Evolutionary conservation across 164 flowering plant species (phyloP).

Genomic region (Dillenia suffruticosa): DNA sequence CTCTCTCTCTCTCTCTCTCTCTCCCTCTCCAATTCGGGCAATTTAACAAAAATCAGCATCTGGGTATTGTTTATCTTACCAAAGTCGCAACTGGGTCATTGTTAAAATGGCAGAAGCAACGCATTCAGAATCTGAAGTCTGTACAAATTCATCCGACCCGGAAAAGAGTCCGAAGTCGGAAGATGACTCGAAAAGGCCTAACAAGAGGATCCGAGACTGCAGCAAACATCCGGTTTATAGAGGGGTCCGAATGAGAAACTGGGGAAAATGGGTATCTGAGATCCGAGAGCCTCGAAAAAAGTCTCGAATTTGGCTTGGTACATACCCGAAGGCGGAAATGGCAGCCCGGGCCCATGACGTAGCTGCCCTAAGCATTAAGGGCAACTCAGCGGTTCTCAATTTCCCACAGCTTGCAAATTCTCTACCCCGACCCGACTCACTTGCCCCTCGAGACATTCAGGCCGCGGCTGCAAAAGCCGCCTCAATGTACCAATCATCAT

Average conservation of each 20-base stretch:
- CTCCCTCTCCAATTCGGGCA: too few relatives aligned
- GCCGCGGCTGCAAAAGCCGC: conserved; percentile 80
- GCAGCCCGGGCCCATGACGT: conserved; percentile 91
- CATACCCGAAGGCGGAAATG: conserved; percentile 76
- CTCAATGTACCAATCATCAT: conserved; percentile 34
- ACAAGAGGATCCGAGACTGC: conserved; percentile 26
- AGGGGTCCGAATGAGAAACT: conserved; percentile 75
- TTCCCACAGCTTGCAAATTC: conserved; percentile 59
- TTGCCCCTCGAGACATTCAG: conserved; percentile 58
- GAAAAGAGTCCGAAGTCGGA: conserved; percentile 1
- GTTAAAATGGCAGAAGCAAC: too few relatives aligned
- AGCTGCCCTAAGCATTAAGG: conserved; percentile 71
- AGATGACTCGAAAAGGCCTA: neutral
- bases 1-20: too few relatives aligned
- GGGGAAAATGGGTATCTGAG: conserved; percentile 97
- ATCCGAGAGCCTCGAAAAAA: conserved; percentile 87
- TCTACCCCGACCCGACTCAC: conserved; percentile 58
- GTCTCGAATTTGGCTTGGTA: conserved; percentile 88
- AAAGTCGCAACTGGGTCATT: too few relatives aligned
- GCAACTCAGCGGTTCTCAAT: conserved; percentile 60
- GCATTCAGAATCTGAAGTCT: too few relatives aligned
- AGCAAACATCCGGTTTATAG: conserved; percentile 60
- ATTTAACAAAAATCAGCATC: too few relatives aligned
- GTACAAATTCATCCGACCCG: conserved; percentile 1
- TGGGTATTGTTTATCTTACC: too few relatives aligned